Conservation (phyloP, 352 stramenopile genomes). For the Pythium vanterpoolii region DNA sequence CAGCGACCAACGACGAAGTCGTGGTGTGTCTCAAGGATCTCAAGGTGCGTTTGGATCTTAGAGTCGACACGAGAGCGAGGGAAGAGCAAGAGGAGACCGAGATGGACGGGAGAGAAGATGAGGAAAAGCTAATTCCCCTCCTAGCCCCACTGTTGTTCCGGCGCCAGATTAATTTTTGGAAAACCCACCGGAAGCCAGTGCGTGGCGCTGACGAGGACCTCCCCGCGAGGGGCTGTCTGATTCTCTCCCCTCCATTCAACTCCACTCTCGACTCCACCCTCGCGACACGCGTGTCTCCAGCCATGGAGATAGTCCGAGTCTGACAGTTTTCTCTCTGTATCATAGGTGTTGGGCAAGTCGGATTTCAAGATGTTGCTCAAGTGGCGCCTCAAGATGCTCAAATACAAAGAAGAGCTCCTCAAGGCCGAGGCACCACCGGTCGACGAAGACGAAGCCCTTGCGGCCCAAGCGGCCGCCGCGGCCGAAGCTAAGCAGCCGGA, state of each 20-base stretch:
- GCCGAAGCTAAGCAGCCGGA: constrained; percentile 41
- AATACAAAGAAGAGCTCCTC: constrained; percentile 81
- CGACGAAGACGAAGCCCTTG: constrained; percentile 32
- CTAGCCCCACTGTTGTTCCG: constrained; percentile 86
- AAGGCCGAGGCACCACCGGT: constrained; percentile 54
- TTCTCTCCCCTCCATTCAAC: constrained; percentile 20
- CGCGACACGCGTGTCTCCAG: neutral
- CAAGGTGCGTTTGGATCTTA: constrained; percentile 59
- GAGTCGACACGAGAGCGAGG: neutral
- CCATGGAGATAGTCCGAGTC: neutral
- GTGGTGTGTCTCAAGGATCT: constrained; percentile 85
- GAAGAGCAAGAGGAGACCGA: neutral
- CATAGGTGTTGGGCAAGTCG: constrained; percentile 94
- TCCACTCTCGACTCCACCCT: constrained; percentile 3
- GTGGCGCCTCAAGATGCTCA: constrained; percentile 94
- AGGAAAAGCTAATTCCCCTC: constrained; percentile 83
- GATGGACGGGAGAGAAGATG: constrained; percentile 31
- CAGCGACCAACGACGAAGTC: constrained; percentile 80
- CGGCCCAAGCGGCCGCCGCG: constrained; percentile 8
- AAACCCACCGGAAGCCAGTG: constrained; percentile 89
- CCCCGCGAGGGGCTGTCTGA: constrained; percentile 74
- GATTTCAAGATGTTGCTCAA: constrained; percentile 98
- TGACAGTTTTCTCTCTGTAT: neutral
- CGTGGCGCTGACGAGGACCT: constrained; percentile 52
- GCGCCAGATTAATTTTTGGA: constrained; percentile 86